These are phyloP conservation scores for Fusarium torulosum DNA, from an alignment of 2,329 filamentous ascomycete species.

Conservation along the genomic window DNA sequence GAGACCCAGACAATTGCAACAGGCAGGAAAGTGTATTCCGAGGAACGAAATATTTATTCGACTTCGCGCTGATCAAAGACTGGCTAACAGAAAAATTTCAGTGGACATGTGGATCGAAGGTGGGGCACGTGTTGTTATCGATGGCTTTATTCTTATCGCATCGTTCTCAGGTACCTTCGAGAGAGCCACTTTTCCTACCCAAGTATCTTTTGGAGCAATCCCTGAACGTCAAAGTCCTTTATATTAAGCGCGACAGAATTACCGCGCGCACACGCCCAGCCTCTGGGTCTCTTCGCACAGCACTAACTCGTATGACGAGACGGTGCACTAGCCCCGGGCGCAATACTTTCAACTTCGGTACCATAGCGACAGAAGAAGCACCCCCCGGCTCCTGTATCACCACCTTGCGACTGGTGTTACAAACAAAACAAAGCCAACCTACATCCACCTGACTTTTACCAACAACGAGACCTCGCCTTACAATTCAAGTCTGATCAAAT, in stretches of 20 bases:
- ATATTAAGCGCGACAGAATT: neutral
- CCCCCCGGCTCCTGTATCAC: constrained; percentile 18
- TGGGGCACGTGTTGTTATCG: constrained; percentile 44
- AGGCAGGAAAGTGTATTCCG: constrained; percentile 13
- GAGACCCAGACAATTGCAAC: constrained; percentile 13
- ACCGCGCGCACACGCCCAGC: too few relatives aligned
- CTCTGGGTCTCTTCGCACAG: too few relatives aligned
- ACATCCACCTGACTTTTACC: neutral
- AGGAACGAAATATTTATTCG: constrained; percentile 31
- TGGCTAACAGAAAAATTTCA: constrained; percentile 45
- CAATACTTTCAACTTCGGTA: constrained; percentile 10
- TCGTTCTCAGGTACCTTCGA: neutral
- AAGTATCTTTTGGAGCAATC: constrained; percentile 1
- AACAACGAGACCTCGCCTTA: neutral
- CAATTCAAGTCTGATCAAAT: neutral
- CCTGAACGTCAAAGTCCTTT: neutral
- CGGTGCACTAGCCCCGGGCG: constrained; percentile 4
- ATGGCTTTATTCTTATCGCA: constrained; percentile 32
- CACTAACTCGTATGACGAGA: constrained; percentile 3
- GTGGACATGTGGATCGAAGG: constrained; percentile 34
- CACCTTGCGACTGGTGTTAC: constrained; percentile 13
- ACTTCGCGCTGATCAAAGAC: constrained; percentile 20
- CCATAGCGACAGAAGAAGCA: constrained; percentile 22
- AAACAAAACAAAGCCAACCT: constrained; percentile 32
- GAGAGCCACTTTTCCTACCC: neutral